phyloP scores from a whole-genome alignment of 1,139 yeast species.

The Lodderomyces jiufengensis region DNA sequence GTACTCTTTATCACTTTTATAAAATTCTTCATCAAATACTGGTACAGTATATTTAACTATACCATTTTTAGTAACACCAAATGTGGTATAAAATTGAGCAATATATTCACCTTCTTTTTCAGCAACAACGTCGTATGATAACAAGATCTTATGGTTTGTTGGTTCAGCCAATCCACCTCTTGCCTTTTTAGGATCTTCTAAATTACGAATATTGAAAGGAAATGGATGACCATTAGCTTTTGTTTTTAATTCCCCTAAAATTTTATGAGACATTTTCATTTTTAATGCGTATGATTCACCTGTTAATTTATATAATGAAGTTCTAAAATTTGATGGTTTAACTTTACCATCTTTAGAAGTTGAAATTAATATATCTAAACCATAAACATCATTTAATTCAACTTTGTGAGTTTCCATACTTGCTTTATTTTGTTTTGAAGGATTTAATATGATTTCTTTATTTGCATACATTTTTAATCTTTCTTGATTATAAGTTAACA shows the following conservation, averaged over 20 bases:
- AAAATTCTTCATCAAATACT: constrained; percentile 43
- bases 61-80: constrained; percentile 74
- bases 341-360: constrained; percentile 70
- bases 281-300: constrained; percentile 67
- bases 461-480: constrained; percentile 70
- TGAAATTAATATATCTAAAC: constrained; percentile 68
- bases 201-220: constrained; percentile 68
- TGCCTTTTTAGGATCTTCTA: constrained; percentile 68
- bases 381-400: constrained; percentile 77
- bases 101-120: constrained; percentile 68
- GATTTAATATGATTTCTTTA: constrained; percentile 75
- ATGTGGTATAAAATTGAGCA: constrained; percentile 75
- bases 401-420: constrained; percentile 64
- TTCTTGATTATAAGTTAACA: constrained; percentile 72
- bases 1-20: constrained; percentile 58
- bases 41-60: constrained; percentile 66
- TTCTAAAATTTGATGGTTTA: constrained; percentile 55
- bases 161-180: constrained; percentile 78
- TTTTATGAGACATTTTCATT: constrained; percentile 68
- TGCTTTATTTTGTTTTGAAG: constrained; percentile 61
- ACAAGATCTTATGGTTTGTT: constrained; percentile 62
- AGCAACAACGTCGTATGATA: constrained; percentile 66
- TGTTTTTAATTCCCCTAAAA: constrained; percentile 60
- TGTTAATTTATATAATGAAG: constrained; percentile 72
- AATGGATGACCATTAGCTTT: constrained; percentile 59